A percentile compares a stretch with the other conserved stretches of the same genome.
These are phyloP conservation scores for Paecilomyces niveus DNA, from an alignment of 2,329 filamentous ascomycete species.

Conservation along the genomic window DNA sequence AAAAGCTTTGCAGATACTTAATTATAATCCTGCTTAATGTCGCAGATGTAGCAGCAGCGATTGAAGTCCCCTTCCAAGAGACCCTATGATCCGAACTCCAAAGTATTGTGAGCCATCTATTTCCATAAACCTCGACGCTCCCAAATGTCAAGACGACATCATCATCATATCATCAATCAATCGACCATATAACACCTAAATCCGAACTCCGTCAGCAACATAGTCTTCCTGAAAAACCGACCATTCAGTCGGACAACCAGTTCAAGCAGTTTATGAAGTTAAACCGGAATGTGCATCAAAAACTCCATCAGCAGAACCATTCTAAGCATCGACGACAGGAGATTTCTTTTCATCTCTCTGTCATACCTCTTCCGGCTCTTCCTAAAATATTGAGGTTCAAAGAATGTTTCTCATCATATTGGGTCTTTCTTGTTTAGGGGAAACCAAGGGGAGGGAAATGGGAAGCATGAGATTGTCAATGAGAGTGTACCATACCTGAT, in stretches of 20 bases:
- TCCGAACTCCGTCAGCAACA: neutral
- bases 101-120: neutral
- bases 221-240: neutral
- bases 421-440: constrained; percentile 8
- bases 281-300: constrained; percentile 3
- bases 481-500: neutral
- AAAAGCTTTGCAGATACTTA: too few relatives aligned
- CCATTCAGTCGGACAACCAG: neutral
- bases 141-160: neutral
- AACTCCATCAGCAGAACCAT: constrained; percentile 36
- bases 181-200: neutral
- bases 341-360: constrained; percentile 10
- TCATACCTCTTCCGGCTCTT: constrained; percentile 44
- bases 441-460: constrained; percentile 5
- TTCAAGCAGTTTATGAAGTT: neutral
- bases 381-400: constrained; percentile 37
- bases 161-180: neutral
- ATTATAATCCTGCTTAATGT: neutral
- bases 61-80: neutral
- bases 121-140: neutral
- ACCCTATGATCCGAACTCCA: neutral
- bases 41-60: neutral
- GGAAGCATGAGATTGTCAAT: neutral
- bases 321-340: constrained; percentile 41
- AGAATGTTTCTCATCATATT: constrained; percentile 36